These are phyloP conservation scores for Dioscorea alata DNA, from an alignment of 106 monocot species.

Conservation along the genomic window DNA sequence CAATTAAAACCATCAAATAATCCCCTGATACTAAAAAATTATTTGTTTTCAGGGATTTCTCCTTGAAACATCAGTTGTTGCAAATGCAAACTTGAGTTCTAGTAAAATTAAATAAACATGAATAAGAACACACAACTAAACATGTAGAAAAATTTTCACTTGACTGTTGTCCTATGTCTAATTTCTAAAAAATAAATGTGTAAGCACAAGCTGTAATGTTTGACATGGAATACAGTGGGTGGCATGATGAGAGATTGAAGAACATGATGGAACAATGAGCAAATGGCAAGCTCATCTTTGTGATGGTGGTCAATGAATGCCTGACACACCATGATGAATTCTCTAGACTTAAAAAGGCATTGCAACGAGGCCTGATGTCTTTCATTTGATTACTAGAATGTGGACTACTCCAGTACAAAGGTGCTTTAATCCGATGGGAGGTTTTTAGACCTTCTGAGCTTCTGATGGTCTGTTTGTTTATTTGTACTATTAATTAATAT, in stretches of 20 bases:
- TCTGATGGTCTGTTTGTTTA: constrained; percentile 47
- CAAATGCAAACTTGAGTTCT: constrained; percentile 53
- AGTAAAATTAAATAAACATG: too few relatives aligned
- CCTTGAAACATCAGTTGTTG: constrained; percentile 40
- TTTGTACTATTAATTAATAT: too few relatives aligned
- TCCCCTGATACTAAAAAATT: background rate
- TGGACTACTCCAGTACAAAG: constrained; percentile 84
- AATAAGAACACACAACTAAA: background rate
- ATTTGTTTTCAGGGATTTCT: constrained; percentile 54
- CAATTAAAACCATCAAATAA: too few relatives aligned
- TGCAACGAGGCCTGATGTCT: constrained; percentile 64
- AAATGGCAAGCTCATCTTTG: constrained; percentile 48
- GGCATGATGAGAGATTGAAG: constrained; percentile 66
- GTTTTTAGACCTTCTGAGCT: constrained; percentile 88
- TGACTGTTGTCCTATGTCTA: background rate
- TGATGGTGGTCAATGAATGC: constrained; percentile 60
- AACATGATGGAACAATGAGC: constrained; percentile 60
- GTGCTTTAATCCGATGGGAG: constrained; percentile 92
- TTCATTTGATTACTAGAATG: constrained; percentile 84
- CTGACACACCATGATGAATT: constrained; percentile 67
- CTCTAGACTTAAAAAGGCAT: constrained; percentile 52
- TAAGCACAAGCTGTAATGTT: constrained; percentile 51
- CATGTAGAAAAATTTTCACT: background rate
- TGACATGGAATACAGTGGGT: constrained; percentile 78
- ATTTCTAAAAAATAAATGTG: too few relatives aligned